phyloP scores from a whole-genome alignment of 2,329 filamentous ascomycete species.

The Claviceps spartinae region DNA sequence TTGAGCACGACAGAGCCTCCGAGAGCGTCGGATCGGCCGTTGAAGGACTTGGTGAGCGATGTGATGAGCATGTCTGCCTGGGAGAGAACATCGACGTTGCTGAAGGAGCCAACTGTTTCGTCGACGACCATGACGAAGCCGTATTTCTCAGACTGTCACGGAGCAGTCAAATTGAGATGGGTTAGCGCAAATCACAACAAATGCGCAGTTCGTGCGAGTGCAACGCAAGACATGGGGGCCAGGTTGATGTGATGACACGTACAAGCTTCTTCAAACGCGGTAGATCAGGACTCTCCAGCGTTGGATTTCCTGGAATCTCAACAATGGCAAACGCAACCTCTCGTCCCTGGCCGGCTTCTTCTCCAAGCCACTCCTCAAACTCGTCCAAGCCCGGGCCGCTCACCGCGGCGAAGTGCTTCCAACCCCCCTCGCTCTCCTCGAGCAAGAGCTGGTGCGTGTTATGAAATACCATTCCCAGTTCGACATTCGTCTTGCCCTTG shows the following conservation, averaged over 20 bases:
- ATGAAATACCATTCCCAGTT: slow-evolving; percentile 39
- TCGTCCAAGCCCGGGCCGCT: slow-evolving; percentile 26
- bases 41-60: slow-evolving; percentile 45
- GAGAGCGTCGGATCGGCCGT: slow-evolving; percentile 41
- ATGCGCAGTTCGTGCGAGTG: too few species aligned
- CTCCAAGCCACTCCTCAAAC: slow-evolving; percentile 31
- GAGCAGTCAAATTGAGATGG: too few species aligned
- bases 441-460: slow-evolving; percentile 33
- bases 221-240: too few species aligned
- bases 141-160: slow-evolving; percentile 25
- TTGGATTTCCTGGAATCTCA: slow-evolving; percentile 29
- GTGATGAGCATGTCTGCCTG: slow-evolving; percentile 36
- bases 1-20: slow-evolving; percentile 37
- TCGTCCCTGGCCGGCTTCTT: slow-evolving; percentile 23
- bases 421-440: slow-evolving; percentile 28
- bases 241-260: not conserved
- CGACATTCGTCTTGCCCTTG: slow-evolving; percentile 20
- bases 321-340: slow-evolving; percentile 32
- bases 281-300: slow-evolving; percentile 20
- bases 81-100: slow-evolving; percentile 35
- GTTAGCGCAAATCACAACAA: too few species aligned
- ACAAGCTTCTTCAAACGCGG: slow-evolving; percentile 25
- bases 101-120: slow-evolving; percentile 34
- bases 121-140: slow-evolving; percentile 32
- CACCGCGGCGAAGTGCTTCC: slow-evolving; percentile 34